Evolutionary conservation across 2,329 filamentous ascomycete genomes (phyloP), one percentile per base, ranked within the genome.

Genomic region (Colletotrichum simmondsii): DNA sequence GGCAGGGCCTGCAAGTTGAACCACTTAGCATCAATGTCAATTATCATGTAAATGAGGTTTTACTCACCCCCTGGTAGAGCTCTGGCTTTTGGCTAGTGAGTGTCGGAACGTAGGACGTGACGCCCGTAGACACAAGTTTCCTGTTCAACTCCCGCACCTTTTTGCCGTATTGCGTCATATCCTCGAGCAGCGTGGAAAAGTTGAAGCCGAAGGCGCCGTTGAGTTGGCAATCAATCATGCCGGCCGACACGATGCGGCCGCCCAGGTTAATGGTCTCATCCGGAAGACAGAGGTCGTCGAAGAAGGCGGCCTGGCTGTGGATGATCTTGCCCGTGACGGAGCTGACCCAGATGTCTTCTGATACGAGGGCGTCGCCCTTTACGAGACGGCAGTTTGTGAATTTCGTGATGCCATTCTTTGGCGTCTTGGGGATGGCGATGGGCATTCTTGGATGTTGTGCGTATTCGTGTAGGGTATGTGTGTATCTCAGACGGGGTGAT

Each of bases 121-220:
- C 94, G 60, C 95, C 95, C 1, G 93, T 97, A 77, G 90, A 85
- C 35, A 95, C 88, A 65, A 98, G 86, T 35, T 89, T 87, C 75
- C 86, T 90, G 82, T 97, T 97, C 73, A 96, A 87, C 70, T 91
- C 86, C 75, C 87, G 87, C 62, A 98, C 85, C n/a, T 90, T 91
- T 81, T 94, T 92, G 71, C 90, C 89, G 78, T 97, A 98, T 64
- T 89, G 87, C 35, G 87, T 83, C 82, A 89, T 90, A 77, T 93
- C 90, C 19, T 92, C 87, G n/a, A 93, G 90, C 11, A 95, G 87
- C 1, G 91, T 91, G 3, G 94, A 97, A 81, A 97, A 98, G 85
- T 98, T 96, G 86, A 98, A 97, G 69, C 95, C 95, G 78, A 95
- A 96, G 11, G 94, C 95, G 60, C 95, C 95, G 79, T 98, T 98